Base-by-base conservation (phyloP, 1,284 basidiomycete species). In the Melampsora americana region DNA sequence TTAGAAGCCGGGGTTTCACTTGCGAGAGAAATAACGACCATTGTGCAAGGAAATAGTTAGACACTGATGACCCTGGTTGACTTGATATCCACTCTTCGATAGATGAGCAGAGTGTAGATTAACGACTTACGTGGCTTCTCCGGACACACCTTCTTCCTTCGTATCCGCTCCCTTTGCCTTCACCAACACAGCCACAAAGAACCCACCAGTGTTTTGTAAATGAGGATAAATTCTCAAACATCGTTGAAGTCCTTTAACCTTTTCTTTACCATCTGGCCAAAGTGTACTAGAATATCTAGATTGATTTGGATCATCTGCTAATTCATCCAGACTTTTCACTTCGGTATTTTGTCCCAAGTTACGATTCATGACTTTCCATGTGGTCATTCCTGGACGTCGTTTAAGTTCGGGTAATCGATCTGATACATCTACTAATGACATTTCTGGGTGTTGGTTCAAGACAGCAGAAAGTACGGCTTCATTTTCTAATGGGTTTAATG, bases 401-500 rank as follows among this genome's bases (percentile, higher is more conserved):
- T 88, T 85, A 44, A 99, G 87, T 35, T 86, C 86, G 0, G 92
- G 91, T 5, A 95, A 84, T 65, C 86, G 85, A 48, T 85, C 83
- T 0, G 90, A 89, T 62, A 92, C 90, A 81, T 97, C 92, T 28
- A 95, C 86, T 28, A 99, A 86, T 70, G 89, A 86, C 81, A 94
- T 56, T 90, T 92, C 90, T 35, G 88, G 86, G 79, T 89, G 88
- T 4, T 86, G 84, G 78, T 88, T 88, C 39, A 97, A 85, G 0
- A 91, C 94, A 44, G 91, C 90, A 1, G 92, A 91, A 42, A 99
- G 86, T 77, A 99, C 95, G 9, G 96, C 93, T 84, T 99, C 96
- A 83, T 99, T 98, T 84, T 99, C 96, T 39, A 95, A 87, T 0
- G 95, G 96, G 83, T 99, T 99, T 80, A 99, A 86, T 0, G 95